Evolutionary conservation across 2,329 filamentous ascomycete species (phyloP).

Genomic region (Curvularia sp.): DNA sequence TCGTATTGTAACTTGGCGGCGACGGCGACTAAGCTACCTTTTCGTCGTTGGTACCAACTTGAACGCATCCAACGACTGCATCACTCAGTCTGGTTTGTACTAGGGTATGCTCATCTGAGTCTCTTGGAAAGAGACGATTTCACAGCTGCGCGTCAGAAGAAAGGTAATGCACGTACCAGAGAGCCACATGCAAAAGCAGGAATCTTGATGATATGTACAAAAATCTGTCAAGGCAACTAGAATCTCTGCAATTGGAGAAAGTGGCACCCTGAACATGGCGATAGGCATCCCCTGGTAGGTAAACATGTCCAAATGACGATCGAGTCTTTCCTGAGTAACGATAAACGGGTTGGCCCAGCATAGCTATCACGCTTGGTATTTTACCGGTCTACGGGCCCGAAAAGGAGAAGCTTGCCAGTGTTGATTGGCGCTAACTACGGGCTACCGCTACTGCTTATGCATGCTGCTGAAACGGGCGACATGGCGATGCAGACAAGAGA

Average conservation of each 20-base stretch:
- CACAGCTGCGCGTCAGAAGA: neutral
- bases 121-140: neutral
- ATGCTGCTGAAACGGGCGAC: neutral
- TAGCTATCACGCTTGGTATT: neutral
- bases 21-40: neutral
- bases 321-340: neutral
- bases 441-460: constrained; percentile 21
- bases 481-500: neutral
- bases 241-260: too few species aligned
- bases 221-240: neutral
- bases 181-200: neutral
- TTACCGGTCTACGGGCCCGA: neutral
- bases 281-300: too few species aligned
- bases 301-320: too few species aligned
- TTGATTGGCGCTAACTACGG: constrained; percentile 18
- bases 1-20: neutral
- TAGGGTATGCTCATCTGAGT: neutral
- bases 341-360: neutral
- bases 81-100: neutral
- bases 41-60: neutral
- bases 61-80: neutral
- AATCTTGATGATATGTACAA: neutral
- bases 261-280: too few species aligned
- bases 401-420: constrained; percentile 4
- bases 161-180: neutral